Conservation (phyloP, 2,329 filamentous ascomycete species). For the Talaromyces sp. region DNA sequence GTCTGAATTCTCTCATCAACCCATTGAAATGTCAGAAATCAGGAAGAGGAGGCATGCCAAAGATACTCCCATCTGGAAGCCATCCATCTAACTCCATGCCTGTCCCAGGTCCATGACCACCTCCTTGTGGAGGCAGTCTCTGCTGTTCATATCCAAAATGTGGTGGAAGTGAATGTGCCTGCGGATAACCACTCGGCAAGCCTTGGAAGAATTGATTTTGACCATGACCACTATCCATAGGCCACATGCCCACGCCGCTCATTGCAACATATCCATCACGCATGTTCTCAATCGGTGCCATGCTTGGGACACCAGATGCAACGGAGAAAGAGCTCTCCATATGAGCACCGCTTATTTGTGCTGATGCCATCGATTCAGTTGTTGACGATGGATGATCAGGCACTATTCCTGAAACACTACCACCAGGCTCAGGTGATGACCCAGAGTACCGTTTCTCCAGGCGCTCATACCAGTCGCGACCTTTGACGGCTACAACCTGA, state of each 20-base stretch:
- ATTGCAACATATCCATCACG: conserved; percentile 27
- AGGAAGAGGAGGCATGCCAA: conserved; percentile 31
- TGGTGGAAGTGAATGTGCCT: conserved; percentile 20
- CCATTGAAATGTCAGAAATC: conserved; percentile 25
- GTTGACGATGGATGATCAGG: conserved; percentile 19
- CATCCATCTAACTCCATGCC: conserved; percentile 36
- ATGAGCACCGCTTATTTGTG: conserved; percentile 10
- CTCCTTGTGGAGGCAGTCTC: conserved; percentile 17
- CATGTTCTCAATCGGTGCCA: conserved; percentile 21
- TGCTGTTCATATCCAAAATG: conserved; percentile 29
- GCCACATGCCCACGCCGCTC: conserved; percentile 25
- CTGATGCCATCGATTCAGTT: conserved; percentile 8
- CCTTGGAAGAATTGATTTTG: conserved; percentile 17
- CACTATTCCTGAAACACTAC: conserved; percentile 10
- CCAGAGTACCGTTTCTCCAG: conserved; percentile 29
- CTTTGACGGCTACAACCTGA: conserved; percentile 34
- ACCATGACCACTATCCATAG: conserved; percentile 20
- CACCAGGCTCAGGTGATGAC: background rate
- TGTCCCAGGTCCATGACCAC: conserved; percentile 16
- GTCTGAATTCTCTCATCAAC: background rate
- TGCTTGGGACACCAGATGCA: conserved; percentile 14
- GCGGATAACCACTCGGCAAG: conserved; percentile 24
- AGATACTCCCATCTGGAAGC: conserved; percentile 34
- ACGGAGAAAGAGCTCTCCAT: conserved; percentile 19
- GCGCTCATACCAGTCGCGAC: conserved; percentile 36